A percentile compares a stretch with the other conserved stretches of the same genome.
phyloP scores from a whole-genome alignment of 345 rosid genomes.

The Hibiscus trionum region DNA sequence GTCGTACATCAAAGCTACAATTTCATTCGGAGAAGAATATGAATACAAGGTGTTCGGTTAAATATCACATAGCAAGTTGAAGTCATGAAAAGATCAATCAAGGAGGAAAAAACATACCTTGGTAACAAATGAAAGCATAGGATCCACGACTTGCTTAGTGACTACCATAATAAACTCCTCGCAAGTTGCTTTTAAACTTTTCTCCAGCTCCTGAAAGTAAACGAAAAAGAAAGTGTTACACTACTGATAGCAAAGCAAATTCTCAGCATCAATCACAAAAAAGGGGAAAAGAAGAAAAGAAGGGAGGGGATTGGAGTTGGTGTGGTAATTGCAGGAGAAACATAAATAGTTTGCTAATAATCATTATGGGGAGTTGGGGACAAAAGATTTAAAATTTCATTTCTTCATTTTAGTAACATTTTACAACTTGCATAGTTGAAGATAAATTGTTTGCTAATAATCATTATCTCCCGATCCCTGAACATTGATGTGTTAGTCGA shows the following conservation, averaged over 20 bases:
- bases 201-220: conserved; percentile 78
- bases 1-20: not conserved
- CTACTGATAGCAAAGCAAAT: not conserved
- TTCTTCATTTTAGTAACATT: too few relatives aligned
- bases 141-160: conserved; percentile 92
- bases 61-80: not conserved
- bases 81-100: not conserved
- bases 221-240: conserved; percentile 4
- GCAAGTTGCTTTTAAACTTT: conserved; percentile 85
- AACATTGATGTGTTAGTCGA: not conserved
- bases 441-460: not conserved
- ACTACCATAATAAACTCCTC: conserved; percentile 98
- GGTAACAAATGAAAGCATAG: conserved; percentile 96
- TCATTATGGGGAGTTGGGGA: too few relatives aligned
- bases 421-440: too few relatives aligned
- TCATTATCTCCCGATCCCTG: not conserved
- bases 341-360: too few relatives aligned
- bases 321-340: not conserved
- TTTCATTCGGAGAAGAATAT: not conserved
- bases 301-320: not conserved
- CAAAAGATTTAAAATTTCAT: too few relatives aligned
- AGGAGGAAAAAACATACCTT: conserved; percentile 45
- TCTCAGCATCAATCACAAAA: not conserved
- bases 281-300: too few relatives aligned
- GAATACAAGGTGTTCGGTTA: not conserved